Evolutionary conservation across 495 filamentous ascomycete species (phyloP), one percentile per base, ranked within the genome.

Genomic region (Penicillium crystallinum): DNA sequence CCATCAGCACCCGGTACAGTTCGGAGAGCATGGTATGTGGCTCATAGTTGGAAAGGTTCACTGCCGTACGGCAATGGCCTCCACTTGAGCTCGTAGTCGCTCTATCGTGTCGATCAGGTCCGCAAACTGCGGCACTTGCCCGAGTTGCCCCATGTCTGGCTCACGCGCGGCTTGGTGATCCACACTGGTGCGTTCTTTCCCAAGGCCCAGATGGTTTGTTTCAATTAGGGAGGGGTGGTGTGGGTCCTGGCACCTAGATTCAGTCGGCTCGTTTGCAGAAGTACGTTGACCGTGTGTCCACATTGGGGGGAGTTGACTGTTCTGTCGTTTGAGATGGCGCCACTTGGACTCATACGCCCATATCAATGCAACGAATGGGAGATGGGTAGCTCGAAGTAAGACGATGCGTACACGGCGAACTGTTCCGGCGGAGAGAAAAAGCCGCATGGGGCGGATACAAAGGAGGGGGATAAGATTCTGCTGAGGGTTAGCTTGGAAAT

Each of bases 381-480:
- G 67, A 62, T 88, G 85, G 0, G 84, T 87, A 42, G 78, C 72
- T 64, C 90, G 89, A 30, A 96, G 80, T 18, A 95, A 74, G 38
- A 88, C 57, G 57, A 96, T 96, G 43, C 89, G 85, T 25, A 80
- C 79, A 23, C 73, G 74, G 30, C 91, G 84, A 37, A 95, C 77
- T 38, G 81, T 78, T 53, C 85, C 83, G 10, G 88, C 80, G 2
- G 88, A 76, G 18, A 96, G 59, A 53, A 91, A 79, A 21, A 96
- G 71, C 54, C 91, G 81, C 52, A 96, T 72, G 1, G 92, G 92
- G 33, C 92, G 86, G 58, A 96, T 85, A 54, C 91, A 79, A 37
- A 89, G 72, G 40, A 96, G 79, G 1, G 91, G 86, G 36, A 97
- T 78, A 15, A 97, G 77, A 67, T 97, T 96, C 85, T 88, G 62